Base-by-base conservation (phyloP, 2,329 filamentous ascomycete species). In the Talaromyces amestolkiae region DNA sequence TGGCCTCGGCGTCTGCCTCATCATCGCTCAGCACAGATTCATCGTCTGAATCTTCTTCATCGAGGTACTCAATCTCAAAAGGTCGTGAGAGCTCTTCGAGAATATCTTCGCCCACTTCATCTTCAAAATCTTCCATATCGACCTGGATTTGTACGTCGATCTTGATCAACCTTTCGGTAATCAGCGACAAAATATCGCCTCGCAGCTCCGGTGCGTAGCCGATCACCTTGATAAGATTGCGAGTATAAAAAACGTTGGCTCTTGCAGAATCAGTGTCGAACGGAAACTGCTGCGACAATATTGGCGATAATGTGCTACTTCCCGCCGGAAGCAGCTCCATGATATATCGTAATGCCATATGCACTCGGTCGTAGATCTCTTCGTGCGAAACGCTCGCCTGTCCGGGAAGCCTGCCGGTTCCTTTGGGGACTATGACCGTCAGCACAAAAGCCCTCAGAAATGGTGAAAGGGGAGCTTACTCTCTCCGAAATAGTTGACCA, bases 131-230 rank as follows among this genome's bases (percentile, higher is more conserved):
- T 68, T 98, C 93, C 72, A 98, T 82, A 72, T 98, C 93, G 59
- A 93, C 86, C 78, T 97, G 94, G 77, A 98, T 95, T 75, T 97
- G 91, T 1, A 96, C 92, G 75, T 99, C 95, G 66, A 98, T 91
- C 78, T 95, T 95, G 72, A 98, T 92, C 8, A 98, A 84, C 68
- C 91, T 89, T 70, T 94, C 91, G 49, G 93, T 90, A 58, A 98
- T 90, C 13, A 96, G 81, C 64, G 92, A 89, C 68, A 97, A 84
- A 27, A 98, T 88, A 67, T 96, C 91, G 8, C 90, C 87, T 67
- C 89, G 89, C 41, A 97, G 80, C 66, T 91, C 89, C 0, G 92
- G 89, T 1, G 90, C 87, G 74, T 97, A 97, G 58, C 87, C 84
- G 62, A 90, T 88, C 39, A 98, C 82, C 66, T 85, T 86, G 31